Percentiles rank a stretch among this genome's conserved stretches.
phyloP scores from a whole-genome alignment of 176 grass and related monocot species.

The Puccinellia tenuiflora region DNA sequence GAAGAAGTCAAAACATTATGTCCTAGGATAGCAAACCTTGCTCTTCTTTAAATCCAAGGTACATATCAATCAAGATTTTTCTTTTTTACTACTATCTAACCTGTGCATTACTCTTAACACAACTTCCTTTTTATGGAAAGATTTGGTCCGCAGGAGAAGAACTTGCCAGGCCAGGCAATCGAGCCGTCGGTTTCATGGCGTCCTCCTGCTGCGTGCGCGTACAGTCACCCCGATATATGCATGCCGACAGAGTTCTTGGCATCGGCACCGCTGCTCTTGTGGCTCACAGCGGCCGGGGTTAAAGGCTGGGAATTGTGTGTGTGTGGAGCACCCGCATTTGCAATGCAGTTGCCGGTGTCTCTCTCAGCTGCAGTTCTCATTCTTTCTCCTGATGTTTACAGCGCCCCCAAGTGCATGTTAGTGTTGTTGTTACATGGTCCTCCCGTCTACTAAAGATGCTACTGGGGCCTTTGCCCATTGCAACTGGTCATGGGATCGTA shows the following conservation, averaged over 20 bases:
- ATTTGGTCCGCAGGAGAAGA: conserved; percentile 14
- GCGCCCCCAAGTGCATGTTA: conserved; percentile 1
- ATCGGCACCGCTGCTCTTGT: conserved; percentile 18
- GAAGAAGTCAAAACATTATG: not conserved
- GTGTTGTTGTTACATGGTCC: conserved; percentile 33
- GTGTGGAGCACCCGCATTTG: not conserved
- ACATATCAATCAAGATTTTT: conserved; percentile 18
- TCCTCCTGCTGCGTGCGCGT: not conserved
- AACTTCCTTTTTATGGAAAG: conserved; percentile 26
- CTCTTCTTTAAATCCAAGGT: not conserved
- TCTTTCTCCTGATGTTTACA: conserved; percentile 36
- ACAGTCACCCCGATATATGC: not conserved
- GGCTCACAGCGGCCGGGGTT: conserved; percentile 16
- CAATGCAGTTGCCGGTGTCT: not conserved
- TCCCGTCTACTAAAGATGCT: conserved; percentile 29
- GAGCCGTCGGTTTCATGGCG: not conserved
- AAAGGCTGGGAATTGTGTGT: not conserved
- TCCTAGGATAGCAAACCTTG: not conserved
- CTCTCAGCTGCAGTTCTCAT: not conserved
- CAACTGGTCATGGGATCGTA: conserved; percentile 25
- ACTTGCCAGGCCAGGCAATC: conserved; percentile 1
- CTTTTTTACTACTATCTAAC: conserved; percentile 21
- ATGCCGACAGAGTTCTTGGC: not conserved
- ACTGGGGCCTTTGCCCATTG: not conserved
- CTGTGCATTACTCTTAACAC: not conserved